Conservation (phyloP, 2,329 filamentous ascomycete genomes). For the Metarhizium anisopliae region DNA sequence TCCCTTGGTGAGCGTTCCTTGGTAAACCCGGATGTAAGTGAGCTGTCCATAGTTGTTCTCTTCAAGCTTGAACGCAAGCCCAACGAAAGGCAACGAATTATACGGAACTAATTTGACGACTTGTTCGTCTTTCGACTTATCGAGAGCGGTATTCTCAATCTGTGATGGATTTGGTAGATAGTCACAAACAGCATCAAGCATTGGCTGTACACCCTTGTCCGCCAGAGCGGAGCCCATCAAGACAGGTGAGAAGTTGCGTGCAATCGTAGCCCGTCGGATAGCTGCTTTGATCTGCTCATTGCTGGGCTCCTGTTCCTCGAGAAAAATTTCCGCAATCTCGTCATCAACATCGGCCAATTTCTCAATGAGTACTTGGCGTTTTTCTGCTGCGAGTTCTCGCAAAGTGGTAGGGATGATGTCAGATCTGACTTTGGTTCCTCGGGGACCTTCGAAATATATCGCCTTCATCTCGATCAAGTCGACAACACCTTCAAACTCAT, state of each 20-base stretch:
- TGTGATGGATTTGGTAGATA: slow-evolving; percentile 89
- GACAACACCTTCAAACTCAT: slow-evolving; percentile 85
- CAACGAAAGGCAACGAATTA: slow-evolving; percentile 87
- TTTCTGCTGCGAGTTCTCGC: slow-evolving; percentile 67
- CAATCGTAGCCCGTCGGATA: slow-evolving; percentile 83
- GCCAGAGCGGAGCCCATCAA: slow-evolving; percentile 94
- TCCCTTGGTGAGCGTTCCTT: slow-evolving; percentile 82
- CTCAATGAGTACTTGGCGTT: slow-evolving; percentile 79
- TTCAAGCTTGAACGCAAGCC: slow-evolving; percentile 96
- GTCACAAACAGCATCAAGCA: slow-evolving; percentile 94
- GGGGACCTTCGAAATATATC: slow-evolving; percentile 81
- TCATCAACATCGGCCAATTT: slow-evolving; percentile 96
- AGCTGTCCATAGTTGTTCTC: slow-evolving; percentile 98
- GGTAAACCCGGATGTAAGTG: slow-evolving; percentile 97
- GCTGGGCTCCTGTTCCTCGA: slow-evolving; percentile 77
- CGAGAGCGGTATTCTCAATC: slow-evolving; percentile 81
- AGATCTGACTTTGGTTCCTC: slow-evolving; percentile 67
- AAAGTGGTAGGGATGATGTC: slow-evolving; percentile 80
- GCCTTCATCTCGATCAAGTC: slow-evolving; percentile 89
- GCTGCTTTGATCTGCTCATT: slow-evolving; percentile 81
- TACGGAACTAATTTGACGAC: slow-evolving; percentile 85
- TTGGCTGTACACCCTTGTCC: slow-evolving; percentile 90
- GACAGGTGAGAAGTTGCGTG: slow-evolving; percentile 84
- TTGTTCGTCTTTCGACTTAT: slow-evolving; percentile 69
- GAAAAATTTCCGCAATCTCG: slow-evolving; percentile 89